A percentile compares a stretch with the other conserved stretches of the same genome.
phyloP scores from a whole-genome alignment of 2,329 filamentous ascomycete genomes.

The Ploettnerulaceae sp. region DNA sequence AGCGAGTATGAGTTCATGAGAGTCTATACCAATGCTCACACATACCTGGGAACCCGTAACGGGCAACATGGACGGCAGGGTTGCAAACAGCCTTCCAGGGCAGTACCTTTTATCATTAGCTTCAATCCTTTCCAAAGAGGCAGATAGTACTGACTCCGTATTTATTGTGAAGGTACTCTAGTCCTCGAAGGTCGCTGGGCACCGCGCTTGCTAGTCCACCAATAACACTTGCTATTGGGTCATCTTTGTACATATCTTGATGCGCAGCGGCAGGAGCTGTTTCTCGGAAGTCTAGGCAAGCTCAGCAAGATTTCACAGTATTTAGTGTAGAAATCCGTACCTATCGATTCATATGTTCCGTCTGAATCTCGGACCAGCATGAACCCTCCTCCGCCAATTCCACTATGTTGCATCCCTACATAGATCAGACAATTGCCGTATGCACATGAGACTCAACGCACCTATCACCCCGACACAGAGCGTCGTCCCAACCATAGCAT shows the following conservation, averaged over 20 bases:
- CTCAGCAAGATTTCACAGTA: slow-evolving; percentile 2
- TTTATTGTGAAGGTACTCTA: slow-evolving; percentile 71
- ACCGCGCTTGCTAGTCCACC: slow-evolving; percentile 70
- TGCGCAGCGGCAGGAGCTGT: slow-evolving; percentile 76
- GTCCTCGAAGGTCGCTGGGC: slow-evolving; percentile 70
- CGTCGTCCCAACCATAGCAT: slow-evolving; percentile 68
- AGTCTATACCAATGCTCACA: not conserved
- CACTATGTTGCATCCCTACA: slow-evolving; percentile 67
- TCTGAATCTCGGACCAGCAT: slow-evolving; percentile 69
- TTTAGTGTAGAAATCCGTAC: slow-evolving; percentile 13
- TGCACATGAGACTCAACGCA: slow-evolving; percentile 17
- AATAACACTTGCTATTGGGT: slow-evolving; percentile 59
- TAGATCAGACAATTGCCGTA: not conserved
- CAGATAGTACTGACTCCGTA: slow-evolving; percentile 50
- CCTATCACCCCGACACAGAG: slow-evolving; percentile 71
- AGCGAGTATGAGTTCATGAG: not conserved
- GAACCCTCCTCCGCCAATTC: slow-evolving; percentile 88
- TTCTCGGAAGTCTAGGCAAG: slow-evolving; percentile 69
- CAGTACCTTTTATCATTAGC: slow-evolving; percentile 39
- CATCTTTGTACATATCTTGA: slow-evolving; percentile 78
- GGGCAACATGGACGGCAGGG: slow-evolving; percentile 69
- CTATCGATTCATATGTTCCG: slow-evolving; percentile 74
- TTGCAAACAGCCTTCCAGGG: slow-evolving; percentile 68
- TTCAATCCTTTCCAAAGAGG: not conserved
- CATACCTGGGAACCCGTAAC: slow-evolving; percentile 57